Evolutionary conservation across 1,284 basidiomycete genomes (phyloP), one percentile per base, ranked within the genome.

Genomic region (Boletus holoroseus): DNA sequence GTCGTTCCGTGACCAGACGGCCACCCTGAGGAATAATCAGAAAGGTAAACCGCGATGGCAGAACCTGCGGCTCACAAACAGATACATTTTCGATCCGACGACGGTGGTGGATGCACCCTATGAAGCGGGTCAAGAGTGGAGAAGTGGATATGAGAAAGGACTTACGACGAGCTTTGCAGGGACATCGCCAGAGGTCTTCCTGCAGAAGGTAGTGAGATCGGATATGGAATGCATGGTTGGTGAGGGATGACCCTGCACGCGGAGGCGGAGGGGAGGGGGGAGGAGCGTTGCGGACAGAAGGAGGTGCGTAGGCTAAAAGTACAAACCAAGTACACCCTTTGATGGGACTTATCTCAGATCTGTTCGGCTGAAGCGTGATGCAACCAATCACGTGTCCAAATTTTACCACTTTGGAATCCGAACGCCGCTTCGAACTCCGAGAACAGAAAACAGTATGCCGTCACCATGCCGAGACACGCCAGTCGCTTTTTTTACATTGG

Each of bases 121-220:
- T 11, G 51, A 48, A 24, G 47, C 4, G 38, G 28, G 22, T 55
- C 20, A 51, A 31, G 26, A 20, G 46, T 26, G 30, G 35, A 37
- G n/a, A 43, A 9, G 28, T 24, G 18, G 22, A 20, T 28, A 39
- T 6, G 44, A 32, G 43, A 39, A 26, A 8, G 42, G 34, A 79
- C 88, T 59, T 71, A 92, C 91, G 50, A 94, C 91, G 45, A 94
- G 83, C 62, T 90, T 90, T 40, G 88, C 82, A 12, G 92, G 92
- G 24, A 93, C 85, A 78, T 91, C 85, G 45, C 92, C 92, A 6
- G 81, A 81, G 0, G 92, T 90, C 66, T 82, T 82, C 60, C 88
- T 78, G 62, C 83, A 86, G 68, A 84, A 91, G 9, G 91, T 91
- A 7, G 91, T 91, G 60, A 94, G 77, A 72, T 94, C 88, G 60